Base-by-base conservation (phyloP, 2,329 filamentous ascomycete genomes). In the Alternaria incomplexa region DNA sequence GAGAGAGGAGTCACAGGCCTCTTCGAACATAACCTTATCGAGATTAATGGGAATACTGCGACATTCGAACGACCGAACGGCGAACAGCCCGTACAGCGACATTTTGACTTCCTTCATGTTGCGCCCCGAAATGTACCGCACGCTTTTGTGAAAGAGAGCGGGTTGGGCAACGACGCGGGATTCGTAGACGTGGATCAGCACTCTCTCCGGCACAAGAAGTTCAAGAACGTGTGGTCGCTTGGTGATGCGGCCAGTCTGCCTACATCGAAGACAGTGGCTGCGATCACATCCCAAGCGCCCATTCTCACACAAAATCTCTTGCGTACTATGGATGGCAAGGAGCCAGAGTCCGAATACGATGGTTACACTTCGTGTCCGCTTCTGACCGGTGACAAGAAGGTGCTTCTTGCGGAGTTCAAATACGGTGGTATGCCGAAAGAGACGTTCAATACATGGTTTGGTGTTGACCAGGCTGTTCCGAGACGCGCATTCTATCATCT, bases 351-450 rank as follows among this genome's bases (percentile, higher is more conserved):
- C 1, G 56, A 47, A 10, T 81, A 81, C 23, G 76, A 81, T 53
- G 79, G 79, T 2, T 81, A 81, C 58, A 80, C 79, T 3, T 81
- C 78, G 6, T 81, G 79, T 60, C 79, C 79, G 4, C 69, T 79
- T 30, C 69, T 71, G 63, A 81, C 73, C 0, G 76, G 88, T 68
- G 88, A 89, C 64, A 85, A 86, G 64, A 89, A 89, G 79, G 86
- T 90, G 3, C 80, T 90, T 23, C 83, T 90, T 13, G 87, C 87
- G 0, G 88, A 90, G 75, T 90, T 90, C 81, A 89, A 87, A 79
- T 90, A 90, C 64, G 88, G 86, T 6, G 87, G 85, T 10, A 82
- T 82, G 64, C 87, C 88, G 10, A 88, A 89, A 73, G 88, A 90
- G 80, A 89, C 88, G 1, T 90, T 90, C 66, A 81, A 79, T 6